Base-by-base conservation (phyloP, 768 basidiomycete genomes). In the Butyriboletus loyo region DNA sequence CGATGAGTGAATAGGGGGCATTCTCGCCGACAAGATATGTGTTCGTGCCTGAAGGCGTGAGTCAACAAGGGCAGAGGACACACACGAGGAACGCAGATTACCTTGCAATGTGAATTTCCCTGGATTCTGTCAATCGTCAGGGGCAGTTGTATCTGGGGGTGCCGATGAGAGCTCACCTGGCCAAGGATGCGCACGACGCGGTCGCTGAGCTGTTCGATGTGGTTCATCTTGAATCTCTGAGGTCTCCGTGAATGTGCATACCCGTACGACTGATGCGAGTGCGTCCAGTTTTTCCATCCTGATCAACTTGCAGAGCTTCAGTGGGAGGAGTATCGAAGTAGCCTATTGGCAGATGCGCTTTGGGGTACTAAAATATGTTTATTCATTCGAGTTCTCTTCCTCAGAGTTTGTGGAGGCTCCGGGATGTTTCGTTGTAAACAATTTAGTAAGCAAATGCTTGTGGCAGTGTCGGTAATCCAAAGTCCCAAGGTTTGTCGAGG, bases 51-150 rank as follows among this genome's bases (percentile, higher is more conserved):
- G 49, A 7, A 15, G n/a, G 4, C 19, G 43, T 1, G 17, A n/a
- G 15, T 53, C 11, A 40, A 48, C 31, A 9, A 10, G 13, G 5
- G 35, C 5, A 32, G 50, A n/a, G 39, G 15, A 36, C 9, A 28
- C 9, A 28, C 17, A 40, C n/a, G 17, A 43, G 30, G 37, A 41
- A 41, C 3, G 19, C 21, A 14, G 35, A 19, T 49, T 48, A 86
- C 90, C 92, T 75, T 94, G 91, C 0, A 96, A 75, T 0, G 92
- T 93, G 66, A 90, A 93, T 60, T 88, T 85, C 4, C 92, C 87
- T 8, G 92, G 91, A 62, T 96, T 95, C 88, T 93, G 59, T 22
- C 41, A 9, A 22, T 41, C 45, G 41, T 35, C 24, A 46, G 9
- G 5, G 6, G 15, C 11, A 40, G 7, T 31, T 5, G 21, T 15